These are phyloP conservation scores for Chaetomium olivaceum DNA, from an alignment of 2,329 filamentous ascomycete genomes.

Conservation along the genomic window DNA sequence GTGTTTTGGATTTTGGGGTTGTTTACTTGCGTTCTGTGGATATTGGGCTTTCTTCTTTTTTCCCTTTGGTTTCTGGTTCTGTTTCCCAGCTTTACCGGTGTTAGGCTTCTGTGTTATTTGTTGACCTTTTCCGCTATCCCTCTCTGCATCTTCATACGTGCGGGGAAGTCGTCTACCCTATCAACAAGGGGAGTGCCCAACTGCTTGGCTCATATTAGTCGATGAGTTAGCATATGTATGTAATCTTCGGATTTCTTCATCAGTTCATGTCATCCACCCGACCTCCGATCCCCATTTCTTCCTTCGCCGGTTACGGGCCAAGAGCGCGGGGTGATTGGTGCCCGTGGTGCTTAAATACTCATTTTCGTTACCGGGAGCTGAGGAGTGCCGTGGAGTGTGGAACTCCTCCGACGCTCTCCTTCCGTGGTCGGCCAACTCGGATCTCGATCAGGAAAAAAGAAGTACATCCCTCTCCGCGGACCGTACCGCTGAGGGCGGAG, in stretches of 20 bases:
- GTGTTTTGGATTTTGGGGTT: no score
- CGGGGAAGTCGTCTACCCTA: no score
- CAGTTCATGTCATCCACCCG: neutral
- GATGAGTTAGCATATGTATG: neutral
- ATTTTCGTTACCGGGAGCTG: no score
- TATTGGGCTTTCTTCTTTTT: neutral
- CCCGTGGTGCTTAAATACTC: no score
- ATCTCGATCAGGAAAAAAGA: neutral
- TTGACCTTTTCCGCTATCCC: neutral
- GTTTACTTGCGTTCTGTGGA: neutral
- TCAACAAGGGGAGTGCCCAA: no score
- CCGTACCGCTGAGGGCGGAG: neutral
- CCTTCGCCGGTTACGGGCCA: neutral
- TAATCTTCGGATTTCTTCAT: neutral
- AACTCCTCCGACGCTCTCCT: neutral
- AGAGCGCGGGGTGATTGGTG: neutral
- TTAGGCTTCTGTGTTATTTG: no score
- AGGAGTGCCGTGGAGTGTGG: no score
- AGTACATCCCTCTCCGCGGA: no score
- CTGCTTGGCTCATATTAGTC: no score
- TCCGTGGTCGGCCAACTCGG: neutral
- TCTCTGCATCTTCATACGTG: neutral
- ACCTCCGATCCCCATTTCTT: neutral
- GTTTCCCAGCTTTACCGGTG: no score
- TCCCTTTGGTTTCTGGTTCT: no score